Percentiles rank a stretch among this genome's conserved stretches.
phyloP scores from a whole-genome alignment of 805 yeast genomes.

The Helenozyma rhizophorensis region DNA sequence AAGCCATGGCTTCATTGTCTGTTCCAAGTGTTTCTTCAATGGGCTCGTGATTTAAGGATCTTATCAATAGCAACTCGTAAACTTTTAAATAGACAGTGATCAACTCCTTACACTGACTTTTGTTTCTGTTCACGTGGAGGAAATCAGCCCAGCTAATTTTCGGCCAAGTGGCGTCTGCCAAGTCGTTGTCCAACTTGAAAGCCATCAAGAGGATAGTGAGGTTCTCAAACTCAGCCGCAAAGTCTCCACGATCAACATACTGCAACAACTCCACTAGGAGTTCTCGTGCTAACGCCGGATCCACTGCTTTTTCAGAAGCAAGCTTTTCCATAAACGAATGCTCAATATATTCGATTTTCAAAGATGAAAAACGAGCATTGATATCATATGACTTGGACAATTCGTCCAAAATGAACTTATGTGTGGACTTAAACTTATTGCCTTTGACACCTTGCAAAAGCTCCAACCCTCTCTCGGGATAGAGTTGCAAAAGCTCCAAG shows the following conservation, averaged over 20 bases:
- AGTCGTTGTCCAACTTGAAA: constrained; percentile 25
- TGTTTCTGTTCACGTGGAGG: constrained; percentile 20
- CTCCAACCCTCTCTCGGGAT: constrained; percentile 25
- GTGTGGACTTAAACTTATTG: constrained; percentile 21
- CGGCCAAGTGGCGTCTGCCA: constrained; percentile 30
- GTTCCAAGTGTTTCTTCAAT: not conserved
- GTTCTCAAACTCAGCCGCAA: constrained; percentile 16
- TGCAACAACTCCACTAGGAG: constrained; percentile 22
- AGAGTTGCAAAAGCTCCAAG: constrained; percentile 27
- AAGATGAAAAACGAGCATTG: constrained; percentile 21
- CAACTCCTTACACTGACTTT: constrained; percentile 26
- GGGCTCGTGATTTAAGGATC: not conserved
- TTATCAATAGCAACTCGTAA: constrained; percentile 24
- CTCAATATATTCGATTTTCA: constrained; percentile 35
- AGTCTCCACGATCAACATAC: constrained; percentile 11
- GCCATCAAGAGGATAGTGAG: constrained; percentile 24
- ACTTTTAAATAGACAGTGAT: constrained; percentile 28
- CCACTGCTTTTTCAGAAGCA: constrained; percentile 4
- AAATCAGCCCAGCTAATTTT: constrained; percentile 37
- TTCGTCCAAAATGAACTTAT: constrained; percentile 28
- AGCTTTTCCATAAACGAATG: constrained; percentile 20
- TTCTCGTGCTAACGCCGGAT: constrained; percentile 15
- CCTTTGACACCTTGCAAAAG: constrained; percentile 28
- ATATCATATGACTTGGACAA: constrained; percentile 17
- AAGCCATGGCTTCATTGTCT: not conserved